These are phyloP conservation scores for Sugiyamaella smithiae DNA, from an alignment of 805 yeast species.

Conservation along the genomic window DNA sequence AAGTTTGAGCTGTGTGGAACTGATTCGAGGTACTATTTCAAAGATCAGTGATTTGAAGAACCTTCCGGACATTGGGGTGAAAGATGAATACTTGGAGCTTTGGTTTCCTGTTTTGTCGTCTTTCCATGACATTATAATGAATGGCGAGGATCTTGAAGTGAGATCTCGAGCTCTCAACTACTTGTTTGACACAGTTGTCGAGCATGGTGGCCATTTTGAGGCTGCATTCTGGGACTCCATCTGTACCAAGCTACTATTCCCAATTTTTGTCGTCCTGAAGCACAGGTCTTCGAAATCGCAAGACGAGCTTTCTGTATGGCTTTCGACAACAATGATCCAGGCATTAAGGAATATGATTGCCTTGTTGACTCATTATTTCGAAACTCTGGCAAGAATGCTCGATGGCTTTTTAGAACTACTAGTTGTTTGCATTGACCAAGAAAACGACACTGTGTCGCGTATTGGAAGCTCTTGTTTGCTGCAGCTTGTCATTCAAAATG, in stretches of 20 bases:
- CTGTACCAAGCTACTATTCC: slow-evolving; percentile 77
- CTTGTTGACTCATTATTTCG: slow-evolving; percentile 79
- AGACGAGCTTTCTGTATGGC: slow-evolving; percentile 92
- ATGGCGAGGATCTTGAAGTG: slow-evolving; percentile 90
- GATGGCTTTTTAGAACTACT: slow-evolving; percentile 76
- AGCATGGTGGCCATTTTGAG: slow-evolving; percentile 75
- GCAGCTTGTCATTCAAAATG: slow-evolving; percentile 73
- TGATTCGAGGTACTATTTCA: slow-evolving; percentile 59
- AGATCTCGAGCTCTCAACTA: slow-evolving; percentile 82
- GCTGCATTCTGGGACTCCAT: slow-evolving; percentile 77
- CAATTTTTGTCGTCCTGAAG: slow-evolving; percentile 79
- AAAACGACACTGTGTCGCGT: slow-evolving; percentile 92
- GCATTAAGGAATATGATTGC: slow-evolving; percentile 87
- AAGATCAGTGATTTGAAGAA: slow-evolving; percentile 47
- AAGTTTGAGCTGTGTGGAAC: slow-evolving; percentile 76
- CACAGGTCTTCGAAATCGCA: slow-evolving; percentile 72
- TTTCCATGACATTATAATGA: slow-evolving; percentile 86
- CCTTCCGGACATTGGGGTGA: slow-evolving; percentile 24
- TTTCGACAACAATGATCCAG: slow-evolving; percentile 93
- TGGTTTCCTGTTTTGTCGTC: slow-evolving; percentile 89
- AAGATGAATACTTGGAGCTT: slow-evolving; percentile 38
- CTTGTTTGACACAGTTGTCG: slow-evolving; percentile 76
- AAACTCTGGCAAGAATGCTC: slow-evolving; percentile 65
- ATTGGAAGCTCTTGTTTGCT: slow-evolving; percentile 90
- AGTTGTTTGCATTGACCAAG: slow-evolving; percentile 90